phyloP scores from a whole-genome alignment of 768 basidiomycete species.

The Leccinum broughii region DNA sequence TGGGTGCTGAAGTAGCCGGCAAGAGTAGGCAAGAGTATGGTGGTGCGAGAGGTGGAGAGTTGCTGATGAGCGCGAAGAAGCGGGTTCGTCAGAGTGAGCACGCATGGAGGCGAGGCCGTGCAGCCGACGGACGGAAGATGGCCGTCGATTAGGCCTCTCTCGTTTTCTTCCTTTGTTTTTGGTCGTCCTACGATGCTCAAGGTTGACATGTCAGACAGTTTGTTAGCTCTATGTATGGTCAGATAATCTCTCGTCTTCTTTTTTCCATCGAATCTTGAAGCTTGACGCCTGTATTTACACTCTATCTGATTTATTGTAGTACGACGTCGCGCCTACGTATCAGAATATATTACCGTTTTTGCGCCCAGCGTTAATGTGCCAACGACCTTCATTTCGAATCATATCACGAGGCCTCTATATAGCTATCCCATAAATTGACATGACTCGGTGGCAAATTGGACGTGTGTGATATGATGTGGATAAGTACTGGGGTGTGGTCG shows the following conservation, averaged over 20 bases:
- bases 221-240: conserved; percentile 15
- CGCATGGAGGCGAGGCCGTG: conserved; percentile 54
- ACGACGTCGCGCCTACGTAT: conserved; percentile 2
- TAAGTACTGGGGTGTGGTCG: not conserved
- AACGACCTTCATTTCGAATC: not conserved
- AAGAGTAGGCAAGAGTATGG: conserved; percentile 25
- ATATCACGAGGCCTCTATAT: not conserved
- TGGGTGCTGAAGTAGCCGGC: conserved; percentile 38
- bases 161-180: not conserved
- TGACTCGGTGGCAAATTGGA: not conserved
- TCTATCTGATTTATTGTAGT: conserved; percentile 12
- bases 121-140: conserved; percentile 17
- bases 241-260: conserved; percentile 7
- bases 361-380: not conserved
- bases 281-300: not conserved
- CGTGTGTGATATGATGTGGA: not conserved
- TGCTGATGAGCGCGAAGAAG: conserved; percentile 69
- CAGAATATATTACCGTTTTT: not conserved
- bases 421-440: not conserved
- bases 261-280: not conserved
- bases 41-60: conserved; percentile 34
- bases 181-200: not conserved
- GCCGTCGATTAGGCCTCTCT: conserved; percentile 10
- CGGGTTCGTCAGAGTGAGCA: conserved; percentile 77
- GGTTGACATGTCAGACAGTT: conserved; percentile 11